phyloP scores from a whole-genome alignment of 192 early-diverging fungal species.

The Bifiguratus adelaidae region DNA sequence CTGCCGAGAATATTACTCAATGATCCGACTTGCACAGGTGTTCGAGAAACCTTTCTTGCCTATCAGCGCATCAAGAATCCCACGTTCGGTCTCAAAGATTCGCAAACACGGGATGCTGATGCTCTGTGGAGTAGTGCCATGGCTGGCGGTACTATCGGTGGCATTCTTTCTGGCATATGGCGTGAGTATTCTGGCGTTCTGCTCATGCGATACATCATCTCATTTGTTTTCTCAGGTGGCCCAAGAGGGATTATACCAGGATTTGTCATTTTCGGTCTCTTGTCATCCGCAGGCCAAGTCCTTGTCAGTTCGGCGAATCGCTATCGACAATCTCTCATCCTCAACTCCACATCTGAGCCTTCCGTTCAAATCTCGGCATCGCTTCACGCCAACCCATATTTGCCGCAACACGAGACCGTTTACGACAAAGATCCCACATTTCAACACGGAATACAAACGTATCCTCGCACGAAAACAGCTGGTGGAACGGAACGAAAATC shows the following conservation, averaged over 20 bases:
- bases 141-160: slow-evolving; percentile 49
- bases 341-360: slow-evolving; percentile 10
- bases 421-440: slow-evolving; percentile 7
- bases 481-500: slow-evolving; percentile 6
- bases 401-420: not conserved
- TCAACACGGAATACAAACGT: slow-evolving; percentile 6
- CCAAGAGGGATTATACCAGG: slow-evolving; percentile 37
- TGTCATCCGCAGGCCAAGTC: slow-evolving; percentile 39
- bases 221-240: slow-evolving; percentile 20
- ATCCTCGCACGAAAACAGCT: slow-evolving; percentile 12
- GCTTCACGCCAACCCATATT: not conserved
- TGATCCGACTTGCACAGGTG: slow-evolving; percentile 16
- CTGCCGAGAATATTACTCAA: not conserved
- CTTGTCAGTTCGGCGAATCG: slow-evolving; percentile 24
- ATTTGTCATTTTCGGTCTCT: slow-evolving; percentile 36
- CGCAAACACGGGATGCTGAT: slow-evolving; percentile 47
- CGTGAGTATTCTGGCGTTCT: slow-evolving; percentile 7
- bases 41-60: slow-evolving; percentile 46
- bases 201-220: not conserved
- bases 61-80: slow-evolving; percentile 42
- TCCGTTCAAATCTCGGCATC: not conserved
- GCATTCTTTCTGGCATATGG: slow-evolving; percentile 33
- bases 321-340: slow-evolving; percentile 40
- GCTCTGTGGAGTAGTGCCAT: slow-evolving; percentile 48
- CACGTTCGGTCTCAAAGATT: slow-evolving; percentile 37